These are phyloP conservation scores for Schizonepeta tenuifolia DNA, from an alignment of 257 asterid genomes.

Conservation along the genomic window DNA sequence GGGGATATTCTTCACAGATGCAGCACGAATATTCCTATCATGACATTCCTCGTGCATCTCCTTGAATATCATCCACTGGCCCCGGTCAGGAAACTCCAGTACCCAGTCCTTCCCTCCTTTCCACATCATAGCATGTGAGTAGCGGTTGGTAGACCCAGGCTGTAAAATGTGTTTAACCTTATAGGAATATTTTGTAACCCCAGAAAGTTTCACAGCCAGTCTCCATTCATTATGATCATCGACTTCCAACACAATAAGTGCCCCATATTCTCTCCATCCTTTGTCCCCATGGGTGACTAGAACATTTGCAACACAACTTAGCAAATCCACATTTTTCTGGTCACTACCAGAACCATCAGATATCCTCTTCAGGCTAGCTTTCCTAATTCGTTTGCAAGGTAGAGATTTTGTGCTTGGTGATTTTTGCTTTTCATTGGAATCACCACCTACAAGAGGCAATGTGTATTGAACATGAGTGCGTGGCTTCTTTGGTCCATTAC, in stretches of 20 bases:
- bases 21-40: constrained; percentile 94
- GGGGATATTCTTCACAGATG: constrained; percentile 90
- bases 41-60: constrained; percentile 95
- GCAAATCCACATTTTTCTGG: constrained; percentile 61
- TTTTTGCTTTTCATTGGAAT: constrained; percentile 55
- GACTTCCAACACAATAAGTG: constrained; percentile 64
- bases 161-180: constrained; percentile 77
- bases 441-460: constrained; percentile 69
- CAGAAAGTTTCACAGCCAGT: constrained; percentile 80
- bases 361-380: constrained; percentile 79
- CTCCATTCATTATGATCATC: constrained; percentile 88
- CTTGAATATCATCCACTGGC: constrained; percentile 92
- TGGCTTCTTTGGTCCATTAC: constrained; percentile 88
- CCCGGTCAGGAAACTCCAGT: constrained; percentile 87
- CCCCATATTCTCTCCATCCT: constrained; percentile 98
- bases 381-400: constrained; percentile 84
- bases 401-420: constrained; percentile 55
- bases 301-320: constrained; percentile 73
- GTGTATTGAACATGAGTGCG: constrained; percentile 91
- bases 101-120: constrained; percentile 98
- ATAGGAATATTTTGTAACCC: constrained; percentile 66
- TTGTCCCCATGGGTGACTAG: constrained; percentile 71
- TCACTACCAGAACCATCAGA: constrained; percentile 60
- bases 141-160: constrained; percentile 92
- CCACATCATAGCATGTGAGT: constrained; percentile 99